phyloP scores from a whole-genome alignment of 768 basidiomycete genomes.

The Kwoniella sp. region DNA sequence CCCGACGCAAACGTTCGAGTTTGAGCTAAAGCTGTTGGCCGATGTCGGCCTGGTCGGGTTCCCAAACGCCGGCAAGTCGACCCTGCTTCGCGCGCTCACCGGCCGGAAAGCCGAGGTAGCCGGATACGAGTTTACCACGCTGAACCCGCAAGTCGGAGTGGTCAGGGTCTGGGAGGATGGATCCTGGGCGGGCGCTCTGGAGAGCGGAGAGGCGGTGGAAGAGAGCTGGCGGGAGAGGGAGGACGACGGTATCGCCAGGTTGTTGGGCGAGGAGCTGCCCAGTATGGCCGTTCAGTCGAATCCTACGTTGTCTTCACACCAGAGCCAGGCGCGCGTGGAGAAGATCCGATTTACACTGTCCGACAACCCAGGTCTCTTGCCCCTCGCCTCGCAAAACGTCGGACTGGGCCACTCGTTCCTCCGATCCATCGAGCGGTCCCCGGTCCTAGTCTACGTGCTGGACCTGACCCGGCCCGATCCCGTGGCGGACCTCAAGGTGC shows the following conservation, averaged over 20 bases:
- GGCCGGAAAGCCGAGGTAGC: conserved; percentile 82
- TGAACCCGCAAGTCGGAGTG: conserved; percentile 89
- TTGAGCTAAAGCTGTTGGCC: conserved; percentile 89
- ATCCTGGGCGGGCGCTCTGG: conserved; percentile 55
- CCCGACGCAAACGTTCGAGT: conserved; percentile 61
- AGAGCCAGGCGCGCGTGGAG: conserved; percentile 53
- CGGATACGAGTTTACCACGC: conserved; percentile 87
- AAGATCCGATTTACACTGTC: conserved; percentile 87
- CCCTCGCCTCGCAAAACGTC: conserved; percentile 76
- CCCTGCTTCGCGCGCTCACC: conserved; percentile 80
- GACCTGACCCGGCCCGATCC: conserved; percentile 73
- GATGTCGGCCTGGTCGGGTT: conserved; percentile 95
- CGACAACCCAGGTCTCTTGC: conserved; percentile 92
- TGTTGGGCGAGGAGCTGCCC: conserved; percentile 27
- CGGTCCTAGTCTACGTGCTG: conserved; percentile 85
- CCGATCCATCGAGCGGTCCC: conserved; percentile 84
- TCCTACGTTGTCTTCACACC: neutral
- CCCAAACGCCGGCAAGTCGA: conserved; percentile 88
- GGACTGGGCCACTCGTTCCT: conserved; percentile 93
- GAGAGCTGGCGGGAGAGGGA: conserved; percentile 46
- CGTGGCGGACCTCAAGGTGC: conserved; percentile 67
- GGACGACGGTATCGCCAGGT: conserved; percentile 18
- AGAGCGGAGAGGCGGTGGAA: conserved; percentile 31
- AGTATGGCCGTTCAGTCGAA: neutral
- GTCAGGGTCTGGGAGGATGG: conserved; percentile 79